A percentile compares a stretch with the other conserved stretches of the same genome.
These are phyloP conservation scores for Leishmania braziliensis DNA, from an alignment of 208 protist species.

Conservation along the genomic window DNA sequence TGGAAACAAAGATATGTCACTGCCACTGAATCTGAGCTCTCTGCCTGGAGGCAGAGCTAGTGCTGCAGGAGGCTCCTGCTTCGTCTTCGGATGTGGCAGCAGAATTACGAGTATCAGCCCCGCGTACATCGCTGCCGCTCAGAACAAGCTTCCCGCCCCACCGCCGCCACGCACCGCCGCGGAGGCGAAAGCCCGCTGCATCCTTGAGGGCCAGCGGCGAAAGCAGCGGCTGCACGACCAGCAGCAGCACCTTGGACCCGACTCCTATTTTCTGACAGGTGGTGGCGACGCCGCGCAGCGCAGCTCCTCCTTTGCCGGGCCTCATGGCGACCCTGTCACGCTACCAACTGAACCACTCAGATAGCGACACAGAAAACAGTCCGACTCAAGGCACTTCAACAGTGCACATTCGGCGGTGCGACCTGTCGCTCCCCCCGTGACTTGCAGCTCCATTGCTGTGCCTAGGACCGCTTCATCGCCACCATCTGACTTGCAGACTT, in stretches of 20 bases:
- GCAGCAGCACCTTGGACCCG: neutral
- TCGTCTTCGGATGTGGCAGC: conserved; percentile 4
- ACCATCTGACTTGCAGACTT: neutral
- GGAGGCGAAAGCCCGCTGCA: conserved; percentile 30
- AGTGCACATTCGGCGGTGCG: neutral
- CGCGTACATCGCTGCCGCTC: neutral
- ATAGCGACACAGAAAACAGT: neutral
- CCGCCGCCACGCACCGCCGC: conserved; percentile 18
- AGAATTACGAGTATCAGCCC: neutral
- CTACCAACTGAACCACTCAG: neutral
- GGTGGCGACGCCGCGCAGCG: neutral
- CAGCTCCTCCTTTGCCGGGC: neutral
- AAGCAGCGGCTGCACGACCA: neutral
- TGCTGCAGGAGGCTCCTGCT: neutral
- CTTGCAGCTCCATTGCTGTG: neutral
- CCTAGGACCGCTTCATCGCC: neutral
- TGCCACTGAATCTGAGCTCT: neutral
- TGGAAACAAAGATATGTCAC: neutral
- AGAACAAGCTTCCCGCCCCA: conserved; percentile 6
- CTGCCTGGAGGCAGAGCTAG: neutral
- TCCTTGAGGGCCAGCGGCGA: conserved; percentile 20
- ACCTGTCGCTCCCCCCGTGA: neutral
- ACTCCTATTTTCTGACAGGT: neutral
- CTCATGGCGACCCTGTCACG: too few relatives aligned
- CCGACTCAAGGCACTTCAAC: neutral